Evolutionary conservation across 2,329 filamentous ascomycete genomes (phyloP).

Genomic region (Emergomyces orientalis): DNA sequence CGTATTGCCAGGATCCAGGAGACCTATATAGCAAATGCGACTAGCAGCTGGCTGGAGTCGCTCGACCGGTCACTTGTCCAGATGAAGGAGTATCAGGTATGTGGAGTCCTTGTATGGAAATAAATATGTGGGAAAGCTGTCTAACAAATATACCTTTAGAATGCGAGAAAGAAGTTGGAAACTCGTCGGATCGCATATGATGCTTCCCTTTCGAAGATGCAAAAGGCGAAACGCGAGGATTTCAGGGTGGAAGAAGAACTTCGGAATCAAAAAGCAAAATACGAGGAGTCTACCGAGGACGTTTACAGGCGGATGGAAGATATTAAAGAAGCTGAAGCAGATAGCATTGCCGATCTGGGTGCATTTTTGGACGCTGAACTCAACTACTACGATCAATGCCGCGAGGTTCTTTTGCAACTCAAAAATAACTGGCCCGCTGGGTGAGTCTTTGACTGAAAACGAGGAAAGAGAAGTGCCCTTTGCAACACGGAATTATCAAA

Average conservation of each 20-base stretch:
- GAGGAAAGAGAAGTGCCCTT: neutral
- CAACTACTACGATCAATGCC: constrained; percentile 81
- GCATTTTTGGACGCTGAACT: constrained; percentile 81
- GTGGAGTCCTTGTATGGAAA: constrained; percentile 19
- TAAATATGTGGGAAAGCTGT: constrained; percentile 11
- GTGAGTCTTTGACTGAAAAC: constrained; percentile 34
- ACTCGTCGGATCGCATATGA: constrained; percentile 82
- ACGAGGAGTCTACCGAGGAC: constrained; percentile 89
- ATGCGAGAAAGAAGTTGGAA: constrained; percentile 88
- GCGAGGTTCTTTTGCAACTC: constrained; percentile 66
- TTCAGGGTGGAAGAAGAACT: constrained; percentile 89
- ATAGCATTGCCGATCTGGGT: constrained; percentile 70
- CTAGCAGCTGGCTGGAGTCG: constrained; percentile 80
- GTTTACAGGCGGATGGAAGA: constrained; percentile 89
- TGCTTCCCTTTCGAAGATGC: constrained; percentile 77
- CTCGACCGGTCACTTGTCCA: constrained; percentile 79
- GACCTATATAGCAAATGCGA: constrained; percentile 66
- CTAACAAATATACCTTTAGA: constrained; percentile 35
- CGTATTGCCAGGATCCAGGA: constrained; percentile 79
- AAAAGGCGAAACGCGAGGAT: constrained; percentile 89
- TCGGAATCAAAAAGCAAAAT: constrained; percentile 83
- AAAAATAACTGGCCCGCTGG: constrained; percentile 60
- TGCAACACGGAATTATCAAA: constrained; percentile 1
- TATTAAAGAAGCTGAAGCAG: constrained; percentile 82
- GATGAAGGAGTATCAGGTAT: constrained; percentile 95